Percentiles rank a stretch among this genome's conserved stretches.
phyloP scores from a whole-genome alignment of 176 grass and related monocot genomes.

The Alloteropsis semialata region DNA sequence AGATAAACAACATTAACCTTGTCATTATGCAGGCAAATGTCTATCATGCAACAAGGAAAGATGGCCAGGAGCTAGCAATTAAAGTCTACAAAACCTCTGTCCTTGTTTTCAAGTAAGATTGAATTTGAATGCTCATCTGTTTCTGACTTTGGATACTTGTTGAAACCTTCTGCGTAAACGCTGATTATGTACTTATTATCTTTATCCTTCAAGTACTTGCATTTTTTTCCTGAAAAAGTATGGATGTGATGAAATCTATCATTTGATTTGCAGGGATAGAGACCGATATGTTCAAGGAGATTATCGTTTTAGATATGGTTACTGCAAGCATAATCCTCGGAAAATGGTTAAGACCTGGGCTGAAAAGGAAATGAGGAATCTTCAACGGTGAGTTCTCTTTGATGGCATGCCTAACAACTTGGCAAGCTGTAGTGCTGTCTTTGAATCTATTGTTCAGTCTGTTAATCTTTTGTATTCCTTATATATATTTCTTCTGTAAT shows the following conservation, averaged over 20 bases:
- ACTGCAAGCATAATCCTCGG: conserved; percentile 97
- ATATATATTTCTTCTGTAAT: background rate
- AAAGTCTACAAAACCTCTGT: conserved; percentile 99
- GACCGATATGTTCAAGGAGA: conserved; percentile 97
- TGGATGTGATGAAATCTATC: conserved; percentile 19
- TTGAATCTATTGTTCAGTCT: background rate
- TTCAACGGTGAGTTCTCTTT: conserved; percentile 50
- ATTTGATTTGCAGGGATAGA: conserved; percentile 77
- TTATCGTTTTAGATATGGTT: conserved; percentile 97
- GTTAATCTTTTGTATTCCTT: background rate
- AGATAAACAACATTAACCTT: background rate
- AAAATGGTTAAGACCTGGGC: conserved; percentile 99
- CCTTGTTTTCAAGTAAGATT: conserved; percentile 96
- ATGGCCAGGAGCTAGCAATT: conserved; percentile 87
- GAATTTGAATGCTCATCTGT: conserved; percentile 1
- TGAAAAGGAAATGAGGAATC: conserved; percentile 97
- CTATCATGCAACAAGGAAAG: conserved; percentile 87
- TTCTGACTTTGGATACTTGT: background rate
- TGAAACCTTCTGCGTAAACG: conserved; percentile 11
- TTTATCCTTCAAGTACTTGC: background rate
- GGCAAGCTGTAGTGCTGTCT: background rate
- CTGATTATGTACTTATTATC: conserved; percentile 10
- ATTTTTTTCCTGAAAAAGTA: background rate
- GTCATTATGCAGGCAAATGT: conserved; percentile 79
- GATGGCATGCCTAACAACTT: background rate